phyloP scores from a whole-genome alignment of 192 early-diverging fungal species.

The Chytriomyces confervae region DNA sequence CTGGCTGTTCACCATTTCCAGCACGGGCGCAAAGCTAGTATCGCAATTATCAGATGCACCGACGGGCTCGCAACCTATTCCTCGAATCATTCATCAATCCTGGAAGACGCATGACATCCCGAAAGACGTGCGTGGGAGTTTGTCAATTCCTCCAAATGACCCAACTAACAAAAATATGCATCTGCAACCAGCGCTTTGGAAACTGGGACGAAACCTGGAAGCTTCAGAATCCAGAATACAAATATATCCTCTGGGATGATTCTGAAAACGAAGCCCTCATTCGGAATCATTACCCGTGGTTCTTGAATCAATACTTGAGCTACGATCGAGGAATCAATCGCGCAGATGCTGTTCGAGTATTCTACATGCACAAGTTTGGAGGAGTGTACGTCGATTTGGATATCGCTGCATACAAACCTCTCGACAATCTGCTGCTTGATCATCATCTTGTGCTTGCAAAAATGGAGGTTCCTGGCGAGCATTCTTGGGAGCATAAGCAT shows the following conservation, averaged over 20 bases:
- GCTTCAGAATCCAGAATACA: slow-evolving; percentile 13
- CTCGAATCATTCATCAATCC: slow-evolving; percentile 27
- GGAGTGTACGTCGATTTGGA: slow-evolving; percentile 53
- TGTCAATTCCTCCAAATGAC: neutral
- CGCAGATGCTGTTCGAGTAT: slow-evolving; percentile 45
- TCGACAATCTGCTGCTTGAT: slow-evolving; percentile 4
- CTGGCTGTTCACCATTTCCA: neutral
- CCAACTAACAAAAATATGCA: neutral
- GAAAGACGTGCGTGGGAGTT: no score
- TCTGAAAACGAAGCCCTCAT: slow-evolving; percentile 34
- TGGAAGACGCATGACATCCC: slow-evolving; percentile 20
- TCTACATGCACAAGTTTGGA: slow-evolving; percentile 48
- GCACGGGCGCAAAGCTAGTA: neutral
- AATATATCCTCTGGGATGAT: slow-evolving; percentile 44
- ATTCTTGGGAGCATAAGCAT: slow-evolving; percentile 10
- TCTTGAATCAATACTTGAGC: slow-evolving; percentile 34
- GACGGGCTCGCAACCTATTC: neutral
- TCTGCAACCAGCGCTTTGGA: neutral
- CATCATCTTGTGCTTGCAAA: slow-evolving; percentile 18
- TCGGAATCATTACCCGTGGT: slow-evolving; percentile 47
- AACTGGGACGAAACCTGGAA: slow-evolving; percentile 17
- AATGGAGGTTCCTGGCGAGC: neutral
- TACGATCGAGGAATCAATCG: slow-evolving; percentile 35
- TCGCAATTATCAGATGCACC: neutral
- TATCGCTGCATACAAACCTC: slow-evolving; percentile 3